A percentile compares a stretch with the other conserved stretches of the same genome.
Conservation (phyloP, 2,329 filamentous ascomycete species). For the Juglanconis oblonga region DNA sequence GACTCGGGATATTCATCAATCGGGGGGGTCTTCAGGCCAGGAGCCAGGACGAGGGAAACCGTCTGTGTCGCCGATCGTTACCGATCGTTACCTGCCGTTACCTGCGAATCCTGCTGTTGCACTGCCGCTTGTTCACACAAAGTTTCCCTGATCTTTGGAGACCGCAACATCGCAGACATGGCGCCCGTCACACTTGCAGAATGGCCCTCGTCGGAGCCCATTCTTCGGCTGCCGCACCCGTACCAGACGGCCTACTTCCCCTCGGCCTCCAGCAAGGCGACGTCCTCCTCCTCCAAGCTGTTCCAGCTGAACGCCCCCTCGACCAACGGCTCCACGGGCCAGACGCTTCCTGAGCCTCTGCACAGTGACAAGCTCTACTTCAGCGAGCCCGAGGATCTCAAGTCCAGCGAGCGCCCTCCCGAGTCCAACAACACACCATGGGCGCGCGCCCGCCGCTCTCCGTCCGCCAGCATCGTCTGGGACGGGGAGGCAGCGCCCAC, state of each 20-base stretch:
- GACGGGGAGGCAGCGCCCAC: conserved; percentile 37
- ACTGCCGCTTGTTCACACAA: too few species aligned
- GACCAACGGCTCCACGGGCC: conserved; percentile 3
- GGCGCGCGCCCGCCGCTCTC: conserved; percentile 54
- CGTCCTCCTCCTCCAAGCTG: conserved; percentile 1
- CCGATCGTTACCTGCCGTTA: too few species aligned
- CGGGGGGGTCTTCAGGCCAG: neutral
- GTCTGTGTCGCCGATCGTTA: too few species aligned
- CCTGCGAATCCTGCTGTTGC: too few species aligned
- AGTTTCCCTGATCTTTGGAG: neutral
- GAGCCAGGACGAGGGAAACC: too few species aligned
- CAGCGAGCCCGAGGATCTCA: conserved; percentile 31
- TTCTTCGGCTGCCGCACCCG: conserved; percentile 30
- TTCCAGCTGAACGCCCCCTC: conserved; percentile 10
- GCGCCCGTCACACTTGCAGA: conserved; percentile 22
- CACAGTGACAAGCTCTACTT: conserved; percentile 27
- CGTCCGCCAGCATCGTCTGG: conserved; percentile 45
- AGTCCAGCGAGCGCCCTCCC: conserved; percentile 29
- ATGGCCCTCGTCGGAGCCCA: conserved; percentile 23
- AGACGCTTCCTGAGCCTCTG: conserved; percentile 21
- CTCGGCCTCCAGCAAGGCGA: conserved; percentile 20
- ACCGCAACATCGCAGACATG: conserved; percentile 6
- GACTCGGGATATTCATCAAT: neutral
- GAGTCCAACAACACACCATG: conserved; percentile 55
- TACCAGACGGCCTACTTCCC: conserved; percentile 28